Evolutionary conservation across 306 rosid genomes (phyloP), one percentile per base, ranked within the genome.

Genomic region (Prunus salicina): DNA sequence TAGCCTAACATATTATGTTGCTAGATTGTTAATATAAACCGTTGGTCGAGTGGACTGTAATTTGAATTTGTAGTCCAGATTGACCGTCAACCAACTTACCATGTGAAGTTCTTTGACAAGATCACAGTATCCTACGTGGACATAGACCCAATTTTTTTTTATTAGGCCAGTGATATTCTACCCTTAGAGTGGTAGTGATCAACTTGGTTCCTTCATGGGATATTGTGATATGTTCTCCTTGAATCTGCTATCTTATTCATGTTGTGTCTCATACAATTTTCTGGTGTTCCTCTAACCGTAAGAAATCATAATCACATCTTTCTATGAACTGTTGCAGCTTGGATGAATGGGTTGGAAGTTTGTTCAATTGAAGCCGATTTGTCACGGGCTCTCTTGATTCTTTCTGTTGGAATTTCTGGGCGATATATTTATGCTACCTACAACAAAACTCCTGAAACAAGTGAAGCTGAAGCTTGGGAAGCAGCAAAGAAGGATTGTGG

Each of bases 381-480:
- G 3, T 76, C 87, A 22, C 93, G 89, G 0, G 93, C 86, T 24
- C 50, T 80, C 73, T 79, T 95, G 83, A 82, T 93, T 78, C 89
- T 95, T 34, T 89, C 96, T 0, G 91, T 83, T 1, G 99, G 93
- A 73, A 92, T 95, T 75, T 84, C 95, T 2, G 91, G 93, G 27
- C 88, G 96, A 13, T 92, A 95, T 77, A 83, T 92, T 18, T 92
- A 88, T 14, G 95, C 97, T 10, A 88, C 96, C 19, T 95, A 88
- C 46, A 87, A 92, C 72, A 95, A 92, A 82, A 87, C 63, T 69
- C 73, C 86, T 0, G 87, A 75, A 49, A 79, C 98, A 69, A 85
- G 58, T 24, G 97, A 95, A 86, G 92, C 97, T 14, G 96, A 92
- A 79, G 97, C 97, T 12, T 95, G 99, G 97, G 99, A 95, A 86